These are phyloP conservation scores for Obelidium mucronatum DNA, from an alignment of 192 early-diverging fungal genomes.

Conservation along the genomic window DNA sequence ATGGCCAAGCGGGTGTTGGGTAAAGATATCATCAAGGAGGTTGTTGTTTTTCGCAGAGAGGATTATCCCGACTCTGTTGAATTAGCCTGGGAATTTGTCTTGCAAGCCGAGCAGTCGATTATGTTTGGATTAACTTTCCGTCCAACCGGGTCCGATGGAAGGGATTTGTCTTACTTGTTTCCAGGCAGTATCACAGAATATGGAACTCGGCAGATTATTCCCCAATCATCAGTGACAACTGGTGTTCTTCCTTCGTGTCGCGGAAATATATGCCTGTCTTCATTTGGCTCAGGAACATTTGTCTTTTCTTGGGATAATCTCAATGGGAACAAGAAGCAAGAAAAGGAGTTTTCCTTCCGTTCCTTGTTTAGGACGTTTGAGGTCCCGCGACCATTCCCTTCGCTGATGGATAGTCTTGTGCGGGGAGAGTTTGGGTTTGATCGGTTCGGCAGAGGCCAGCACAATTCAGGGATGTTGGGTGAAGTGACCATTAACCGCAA, in stretches of 20 bases:
- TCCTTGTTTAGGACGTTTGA: conserved; percentile 28
- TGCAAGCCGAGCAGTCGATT: conserved; percentile 26
- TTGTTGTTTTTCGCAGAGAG: conserved; percentile 14
- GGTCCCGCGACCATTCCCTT: conserved; percentile 19
- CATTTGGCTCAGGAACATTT: conserved; percentile 34
- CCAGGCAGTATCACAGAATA: conserved; percentile 28
- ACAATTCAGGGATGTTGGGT: conserved; percentile 28
- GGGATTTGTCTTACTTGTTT: conserved; percentile 12
- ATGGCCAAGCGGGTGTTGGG: not conserved
- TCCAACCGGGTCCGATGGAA: not conserved
- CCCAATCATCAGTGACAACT: conserved; percentile 10
- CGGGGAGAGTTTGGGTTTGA: conserved; percentile 28
- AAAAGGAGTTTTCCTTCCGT: conserved; percentile 29
- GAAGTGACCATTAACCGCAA: conserved; percentile 49
- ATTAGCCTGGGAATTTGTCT: conserved; percentile 40
- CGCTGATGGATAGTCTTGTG: not conserved
- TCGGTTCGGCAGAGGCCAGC: conserved; percentile 1
- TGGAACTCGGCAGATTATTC: conserved; percentile 31
- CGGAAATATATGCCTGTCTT: conserved; percentile 31
- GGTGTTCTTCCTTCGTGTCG: not conserved
- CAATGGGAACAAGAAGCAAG: conserved; percentile 30
- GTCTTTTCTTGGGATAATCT: conserved; percentile 41
- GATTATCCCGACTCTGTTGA: conserved; percentile 11
- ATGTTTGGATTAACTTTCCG: conserved; percentile 36
- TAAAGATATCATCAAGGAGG: conserved; percentile 24